These are phyloP conservation scores for Agaricus blazei DNA, from an alignment of 768 basidiomycete genomes.

Conservation along the genomic window DNA sequence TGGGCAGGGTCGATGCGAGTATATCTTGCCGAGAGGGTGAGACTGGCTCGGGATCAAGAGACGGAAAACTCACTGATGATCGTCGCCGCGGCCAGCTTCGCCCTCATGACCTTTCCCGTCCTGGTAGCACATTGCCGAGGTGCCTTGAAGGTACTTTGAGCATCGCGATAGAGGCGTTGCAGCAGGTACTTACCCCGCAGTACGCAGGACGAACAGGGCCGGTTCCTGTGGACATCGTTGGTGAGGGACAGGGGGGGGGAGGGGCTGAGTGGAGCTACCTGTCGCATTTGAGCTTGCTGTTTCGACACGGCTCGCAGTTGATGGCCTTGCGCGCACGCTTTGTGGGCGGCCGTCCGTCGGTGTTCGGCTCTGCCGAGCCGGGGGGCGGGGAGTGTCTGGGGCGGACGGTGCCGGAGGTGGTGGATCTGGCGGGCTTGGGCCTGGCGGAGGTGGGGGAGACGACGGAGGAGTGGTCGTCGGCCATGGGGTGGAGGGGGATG, in stretches of 20 bases:
- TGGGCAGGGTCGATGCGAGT: slow-evolving; percentile 56
- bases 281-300: slow-evolving; percentile 87
- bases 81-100: slow-evolving; percentile 49
- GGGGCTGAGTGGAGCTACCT: slow-evolving; percentile 39
- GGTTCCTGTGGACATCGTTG: slow-evolving; percentile 45
- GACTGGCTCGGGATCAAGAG: slow-evolving; percentile 10
- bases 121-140: slow-evolving; percentile 77
- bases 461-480: slow-evolving; percentile 32
- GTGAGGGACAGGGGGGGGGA: slow-evolving; percentile 1
- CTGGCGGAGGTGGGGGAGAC: slow-evolving; percentile 35
- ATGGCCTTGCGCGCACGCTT: slow-evolving; percentile 85
- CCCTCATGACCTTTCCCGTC: slow-evolving; percentile 62
- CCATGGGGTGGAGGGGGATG: slow-evolving; percentile 24
- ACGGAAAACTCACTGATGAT: slow-evolving; percentile 38
- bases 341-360: slow-evolving; percentile 61
- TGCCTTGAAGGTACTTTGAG: slow-evolving; percentile 44
- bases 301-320: slow-evolving; percentile 85
- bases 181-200: slow-evolving; percentile 53
- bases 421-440: slow-evolving; percentile 34
- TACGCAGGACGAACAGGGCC: slow-evolving; percentile 87
- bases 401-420: slow-evolving; percentile 40
- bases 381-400: slow-evolving; percentile 45
- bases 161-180: slow-evolving; percentile 18
- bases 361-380: slow-evolving; percentile 35
- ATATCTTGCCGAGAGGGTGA: slow-evolving; percentile 24